Evolutionary conservation across 1,284 basidiomycete species (phyloP).

Genomic region (Rhodotorula sp.): DNA sequence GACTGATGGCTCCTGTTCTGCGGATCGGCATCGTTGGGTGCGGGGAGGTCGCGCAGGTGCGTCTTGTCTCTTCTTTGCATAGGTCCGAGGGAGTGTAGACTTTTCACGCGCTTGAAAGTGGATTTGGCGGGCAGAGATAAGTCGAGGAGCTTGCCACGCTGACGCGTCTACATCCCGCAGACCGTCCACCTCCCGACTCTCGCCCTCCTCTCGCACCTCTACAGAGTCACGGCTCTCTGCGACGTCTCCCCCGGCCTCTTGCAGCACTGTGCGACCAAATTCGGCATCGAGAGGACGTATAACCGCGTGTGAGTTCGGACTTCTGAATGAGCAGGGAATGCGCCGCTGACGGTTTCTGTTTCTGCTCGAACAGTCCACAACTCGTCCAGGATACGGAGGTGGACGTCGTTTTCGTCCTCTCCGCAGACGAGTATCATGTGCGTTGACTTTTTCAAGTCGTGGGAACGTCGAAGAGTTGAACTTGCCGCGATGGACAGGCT

Average conservation of each 20-base stretch:
- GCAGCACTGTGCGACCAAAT: constrained; percentile 46
- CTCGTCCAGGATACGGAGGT: constrained; percentile 44
- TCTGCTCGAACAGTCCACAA: constrained; percentile 19
- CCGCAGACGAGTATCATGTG: constrained; percentile 43
- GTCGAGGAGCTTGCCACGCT: background rate
- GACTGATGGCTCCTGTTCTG: constrained; percentile 8
- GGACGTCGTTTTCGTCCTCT: constrained; percentile 47
- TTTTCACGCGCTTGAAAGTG: too few relatives aligned
- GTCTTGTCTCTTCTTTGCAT: background rate
- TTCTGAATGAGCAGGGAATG: too few relatives aligned
- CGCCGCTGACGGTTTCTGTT: background rate
- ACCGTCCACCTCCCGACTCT: constrained; percentile 45
- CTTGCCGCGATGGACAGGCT: background rate
- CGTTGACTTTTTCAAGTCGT: too few relatives aligned
- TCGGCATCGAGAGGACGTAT: constrained; percentile 43
- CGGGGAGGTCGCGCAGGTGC: constrained; percentile 46
- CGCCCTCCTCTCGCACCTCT: constrained; percentile 41
- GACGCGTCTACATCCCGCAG: background rate
- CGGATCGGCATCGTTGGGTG: constrained; percentile 44
- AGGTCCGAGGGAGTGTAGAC: too few relatives aligned
- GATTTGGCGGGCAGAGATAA: too few relatives aligned
- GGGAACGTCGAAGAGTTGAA: too few relatives aligned
- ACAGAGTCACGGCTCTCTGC: constrained; percentile 46
- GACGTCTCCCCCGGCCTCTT: constrained; percentile 46
- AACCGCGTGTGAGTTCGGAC: constrained; percentile 16